These are phyloP conservation scores for Cyberlindnera mississippiensis DNA, from an alignment of 805 yeast genomes.

Conservation along the genomic window DNA sequence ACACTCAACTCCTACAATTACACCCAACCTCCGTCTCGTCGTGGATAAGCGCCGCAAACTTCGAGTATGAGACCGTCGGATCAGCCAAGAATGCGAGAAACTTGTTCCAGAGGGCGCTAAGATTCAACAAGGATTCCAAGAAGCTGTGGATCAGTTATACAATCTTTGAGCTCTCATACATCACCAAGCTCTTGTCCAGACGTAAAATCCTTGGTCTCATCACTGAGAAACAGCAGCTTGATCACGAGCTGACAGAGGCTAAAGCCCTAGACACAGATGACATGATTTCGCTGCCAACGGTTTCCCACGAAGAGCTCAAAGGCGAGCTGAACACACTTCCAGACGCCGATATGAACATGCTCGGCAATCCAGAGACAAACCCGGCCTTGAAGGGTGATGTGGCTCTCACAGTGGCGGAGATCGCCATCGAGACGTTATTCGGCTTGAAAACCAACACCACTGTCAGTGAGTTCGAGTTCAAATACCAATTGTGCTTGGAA, in stretches of 20 bases:
- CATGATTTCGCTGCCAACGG: conserved; percentile 41
- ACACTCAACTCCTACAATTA: conserved; percentile 71
- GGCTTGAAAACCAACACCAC: conserved; percentile 18
- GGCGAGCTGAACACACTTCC: conserved; percentile 71
- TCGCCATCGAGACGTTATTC: conserved; percentile 48
- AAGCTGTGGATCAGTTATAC: conserved; percentile 83
- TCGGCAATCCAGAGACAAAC: conserved; percentile 81
- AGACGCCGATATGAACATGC: conserved; percentile 78
- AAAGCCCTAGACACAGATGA: conserved; percentile 29
- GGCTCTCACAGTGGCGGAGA: conserved; percentile 65
- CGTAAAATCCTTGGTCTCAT: conserved; percentile 77
- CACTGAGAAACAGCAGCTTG: conserved; percentile 65
- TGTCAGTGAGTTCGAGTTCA: conserved; percentile 25
- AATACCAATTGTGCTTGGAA: conserved; percentile 40
- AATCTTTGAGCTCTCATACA: conserved; percentile 82
- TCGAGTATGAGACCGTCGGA: conserved; percentile 85
- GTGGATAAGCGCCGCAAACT: conserved; percentile 94
- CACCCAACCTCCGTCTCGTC: conserved; percentile 90
- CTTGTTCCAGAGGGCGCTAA: conserved; percentile 76
- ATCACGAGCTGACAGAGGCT: conserved; percentile 35
- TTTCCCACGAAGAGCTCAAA: conserved; percentile 50
- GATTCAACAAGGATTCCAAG: conserved; percentile 73
- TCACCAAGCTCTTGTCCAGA: conserved; percentile 78
- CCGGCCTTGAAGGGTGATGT: conserved; percentile 76
- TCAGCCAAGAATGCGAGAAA: conserved; percentile 86